phyloP scores from a whole-genome alignment of 306 rosid genomes.

The Psophocarpus tetragonolobus region DNA sequence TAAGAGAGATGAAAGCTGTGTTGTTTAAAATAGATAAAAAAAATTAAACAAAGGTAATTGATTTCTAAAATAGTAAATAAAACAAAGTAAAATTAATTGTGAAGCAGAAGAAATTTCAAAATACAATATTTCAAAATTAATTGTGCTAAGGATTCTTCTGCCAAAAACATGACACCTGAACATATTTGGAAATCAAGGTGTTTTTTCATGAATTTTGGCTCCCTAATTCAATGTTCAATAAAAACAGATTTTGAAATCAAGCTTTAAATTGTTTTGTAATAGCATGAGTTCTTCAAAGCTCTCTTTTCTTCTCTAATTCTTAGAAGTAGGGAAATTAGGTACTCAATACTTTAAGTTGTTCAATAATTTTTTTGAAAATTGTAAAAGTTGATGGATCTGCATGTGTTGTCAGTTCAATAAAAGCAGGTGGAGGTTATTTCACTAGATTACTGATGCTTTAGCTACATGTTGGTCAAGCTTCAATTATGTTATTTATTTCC shows the following conservation, averaged over 20 bases:
- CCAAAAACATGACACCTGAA: conserved; percentile 49
- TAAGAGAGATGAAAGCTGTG: too few species aligned
- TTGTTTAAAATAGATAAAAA: too few species aligned
- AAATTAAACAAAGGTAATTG: too few species aligned
- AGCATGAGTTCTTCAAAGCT: not conserved
- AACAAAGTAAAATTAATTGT: too few species aligned
- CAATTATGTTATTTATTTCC: not conserved
- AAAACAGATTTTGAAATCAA: not conserved
- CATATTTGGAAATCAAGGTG: conserved; percentile 97
- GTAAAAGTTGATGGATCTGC: conserved; percentile 7
- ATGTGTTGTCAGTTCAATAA: conserved; percentile 13
- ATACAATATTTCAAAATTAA: too few species aligned
- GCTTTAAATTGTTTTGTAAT: not conserved
- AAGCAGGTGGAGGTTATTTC: not conserved
- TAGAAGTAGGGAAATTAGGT: not conserved
- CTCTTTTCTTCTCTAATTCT: not conserved
- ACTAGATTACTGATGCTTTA: not conserved
- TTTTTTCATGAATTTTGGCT: not conserved
- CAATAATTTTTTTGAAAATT: conserved; percentile 8
- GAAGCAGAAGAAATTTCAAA: conserved; percentile 92
- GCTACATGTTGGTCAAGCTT: conserved; percentile 1
- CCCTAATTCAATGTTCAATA: not conserved
- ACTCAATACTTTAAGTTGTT: conserved; percentile 11
- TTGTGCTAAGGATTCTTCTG: conserved; percentile 62
- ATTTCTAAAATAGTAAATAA: too few species aligned